Percentiles rank a stretch among this genome's conserved stretches.
These are phyloP conservation scores for Gymnopilus dilepis DNA, from an alignment of 768 basidiomycete species.

Conservation along the genomic window DNA sequence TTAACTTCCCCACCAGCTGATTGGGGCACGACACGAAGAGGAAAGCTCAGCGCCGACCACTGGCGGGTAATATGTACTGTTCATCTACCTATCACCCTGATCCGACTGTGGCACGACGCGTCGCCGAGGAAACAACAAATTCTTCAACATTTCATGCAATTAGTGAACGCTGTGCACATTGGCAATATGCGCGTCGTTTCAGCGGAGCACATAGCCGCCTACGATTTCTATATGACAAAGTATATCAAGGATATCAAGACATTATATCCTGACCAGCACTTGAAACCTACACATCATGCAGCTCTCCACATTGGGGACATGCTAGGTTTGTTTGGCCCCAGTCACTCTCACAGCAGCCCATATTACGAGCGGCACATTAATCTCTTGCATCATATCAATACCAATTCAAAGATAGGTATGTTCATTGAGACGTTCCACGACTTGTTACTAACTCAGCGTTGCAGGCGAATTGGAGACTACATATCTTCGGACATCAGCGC, in stretches of 20 bases:
- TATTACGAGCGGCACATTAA: conserved; percentile 28
- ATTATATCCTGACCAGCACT: conserved; percentile 7
- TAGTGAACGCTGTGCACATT: conserved; percentile 30
- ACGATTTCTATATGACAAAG: conserved; percentile 22
- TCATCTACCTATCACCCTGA: conserved; percentile 34
- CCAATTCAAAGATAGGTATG: conserved; percentile 24
- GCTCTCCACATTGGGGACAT: conserved; percentile 11
- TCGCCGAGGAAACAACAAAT: conserved; percentile 23
- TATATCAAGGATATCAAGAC: conserved; percentile 21
- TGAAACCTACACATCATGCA: conserved; percentile 13
- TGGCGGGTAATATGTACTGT: conserved; percentile 34
- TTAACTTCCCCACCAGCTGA: conserved; percentile 33
- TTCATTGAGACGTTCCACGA: neutral
- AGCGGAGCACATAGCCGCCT: conserved; percentile 23
- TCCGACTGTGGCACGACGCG: conserved; percentile 28
- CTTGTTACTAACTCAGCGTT: neutral
- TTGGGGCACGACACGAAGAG: conserved; percentile 34
- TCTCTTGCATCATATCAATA: conserved; percentile 27
- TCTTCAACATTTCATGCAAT: conserved; percentile 34
- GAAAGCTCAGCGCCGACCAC: conserved; percentile 39
- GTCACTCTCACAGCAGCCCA: conserved; percentile 5
- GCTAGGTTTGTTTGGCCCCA: conserved; percentile 1
- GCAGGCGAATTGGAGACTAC: conserved; percentile 17
- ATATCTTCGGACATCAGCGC: conserved; percentile 13
- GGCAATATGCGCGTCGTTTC: conserved; percentile 28